These are phyloP conservation scores for Salix exigua DNA, from an alignment of 345 rosid genomes.

Conservation along the genomic window DNA sequence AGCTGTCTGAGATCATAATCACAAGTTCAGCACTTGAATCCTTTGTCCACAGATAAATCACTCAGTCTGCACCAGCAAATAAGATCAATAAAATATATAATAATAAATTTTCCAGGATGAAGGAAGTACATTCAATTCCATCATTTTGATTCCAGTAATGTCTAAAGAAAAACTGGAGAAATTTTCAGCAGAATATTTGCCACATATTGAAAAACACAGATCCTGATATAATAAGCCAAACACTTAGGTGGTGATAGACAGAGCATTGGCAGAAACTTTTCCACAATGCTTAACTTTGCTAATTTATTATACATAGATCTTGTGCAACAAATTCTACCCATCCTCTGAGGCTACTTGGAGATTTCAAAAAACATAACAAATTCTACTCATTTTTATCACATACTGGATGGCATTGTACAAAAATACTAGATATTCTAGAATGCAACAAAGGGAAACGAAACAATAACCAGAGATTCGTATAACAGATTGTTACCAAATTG, in stretches of 20 bases:
- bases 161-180: background rate
- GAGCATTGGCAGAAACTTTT: background rate
- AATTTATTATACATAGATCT: background rate
- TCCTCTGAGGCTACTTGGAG: background rate
- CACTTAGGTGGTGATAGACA: background rate
- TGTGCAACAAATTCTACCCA: background rate
- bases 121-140: background rate
- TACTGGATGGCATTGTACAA: no score
- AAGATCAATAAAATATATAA: background rate
- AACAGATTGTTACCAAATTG: background rate
- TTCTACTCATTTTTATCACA: background rate
- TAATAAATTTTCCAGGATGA: background rate
- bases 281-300: background rate
- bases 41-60: constrained; percentile 11
- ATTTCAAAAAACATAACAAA: background rate
- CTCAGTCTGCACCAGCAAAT: constrained; percentile 32
- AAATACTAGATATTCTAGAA: background rate
- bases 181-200: background rate
- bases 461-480: background rate
- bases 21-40: background rate
- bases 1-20: constrained; percentile 6
- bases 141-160: background rate
- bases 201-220: background rate
- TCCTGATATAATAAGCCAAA: background rate
- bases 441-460: background rate